Evolutionary conservation across 257 asterid genomes (phyloP).

Genomic region (Solanum sitiens): DNA sequence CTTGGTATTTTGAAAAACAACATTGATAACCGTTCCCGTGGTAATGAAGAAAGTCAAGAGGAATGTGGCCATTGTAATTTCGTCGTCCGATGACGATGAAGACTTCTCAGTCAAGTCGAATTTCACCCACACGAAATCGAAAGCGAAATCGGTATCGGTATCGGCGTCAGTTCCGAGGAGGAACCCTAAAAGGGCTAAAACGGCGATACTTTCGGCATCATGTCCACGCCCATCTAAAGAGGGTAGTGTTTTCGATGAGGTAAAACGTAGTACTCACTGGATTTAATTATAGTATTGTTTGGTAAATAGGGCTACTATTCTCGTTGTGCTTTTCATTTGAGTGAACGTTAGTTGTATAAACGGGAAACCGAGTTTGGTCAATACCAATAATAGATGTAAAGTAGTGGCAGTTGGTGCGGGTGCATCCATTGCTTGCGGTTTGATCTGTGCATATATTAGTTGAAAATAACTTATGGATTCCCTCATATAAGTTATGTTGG

Average conservation of each 20-base stretch:
- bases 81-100: conserved; percentile 56
- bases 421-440: background rate
- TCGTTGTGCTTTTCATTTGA: background rate
- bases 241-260: conserved; percentile 41
- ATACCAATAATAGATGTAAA: background rate
- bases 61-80: conserved; percentile 33
- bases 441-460: background rate
- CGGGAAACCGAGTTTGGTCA: background rate
- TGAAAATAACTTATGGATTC: background rate
- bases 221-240: conserved; percentile 11
- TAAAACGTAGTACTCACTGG: background rate
- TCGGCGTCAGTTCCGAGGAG: conserved; percentile 40
- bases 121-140: conserved; percentile 14
- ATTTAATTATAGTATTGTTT: background rate
- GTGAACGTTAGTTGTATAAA: background rate
- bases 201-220: conserved; percentile 26
- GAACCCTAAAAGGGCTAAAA: conserved; percentile 49
- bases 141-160: background rate
- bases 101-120: conserved; percentile 12
- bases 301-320: background rate
- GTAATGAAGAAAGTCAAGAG: conserved; percentile 60
- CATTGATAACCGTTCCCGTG: background rate
- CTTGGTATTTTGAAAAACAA: background rate
- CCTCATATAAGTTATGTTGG: background rate
- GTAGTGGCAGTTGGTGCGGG: background rate